Conservation (phyloP, 371 early-diverging fungal genomes). For the Polyrhizophydium stewartii region DNA sequence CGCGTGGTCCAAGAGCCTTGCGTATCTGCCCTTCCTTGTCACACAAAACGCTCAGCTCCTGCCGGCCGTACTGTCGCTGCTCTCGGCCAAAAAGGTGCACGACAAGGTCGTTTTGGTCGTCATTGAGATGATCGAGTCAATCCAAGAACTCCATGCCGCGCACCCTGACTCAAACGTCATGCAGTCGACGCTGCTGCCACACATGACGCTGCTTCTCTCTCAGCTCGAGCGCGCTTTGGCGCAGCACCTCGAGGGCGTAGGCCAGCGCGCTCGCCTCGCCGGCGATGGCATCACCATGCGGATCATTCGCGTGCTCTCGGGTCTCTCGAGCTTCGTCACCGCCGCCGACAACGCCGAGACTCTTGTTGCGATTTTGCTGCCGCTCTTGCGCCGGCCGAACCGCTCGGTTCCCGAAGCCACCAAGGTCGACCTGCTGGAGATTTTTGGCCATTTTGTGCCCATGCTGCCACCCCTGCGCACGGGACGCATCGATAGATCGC, state of each 20-base stretch:
- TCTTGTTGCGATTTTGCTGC: conserved; percentile 76
- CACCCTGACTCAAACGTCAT: conserved; percentile 22
- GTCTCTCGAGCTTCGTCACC: conserved; percentile 64
- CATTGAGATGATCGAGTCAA: conserved; percentile 69
- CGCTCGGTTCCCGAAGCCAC: conserved; percentile 70
- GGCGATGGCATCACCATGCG: conserved; percentile 61
- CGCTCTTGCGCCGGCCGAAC: conserved; percentile 68
- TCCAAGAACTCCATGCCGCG: conserved; percentile 47
- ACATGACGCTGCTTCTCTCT: conserved; percentile 59
- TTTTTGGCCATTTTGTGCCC: conserved; percentile 61
- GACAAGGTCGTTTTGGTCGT: conserved; percentile 63
- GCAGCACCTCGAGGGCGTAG: conserved; percentile 4
- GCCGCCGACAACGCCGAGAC: conserved; percentile 54
- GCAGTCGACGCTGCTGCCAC: conserved; percentile 53
- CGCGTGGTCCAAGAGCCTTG: conserved; percentile 65
- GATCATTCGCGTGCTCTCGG: conserved; percentile 74
- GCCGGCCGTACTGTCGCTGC: conserved; percentile 59
- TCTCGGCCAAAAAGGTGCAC: conserved; percentile 74
- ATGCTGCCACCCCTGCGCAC: conserved; percentile 24
- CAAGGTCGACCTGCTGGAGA: conserved; percentile 78
- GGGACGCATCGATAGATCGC: not conserved
- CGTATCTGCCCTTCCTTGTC: conserved; percentile 62
- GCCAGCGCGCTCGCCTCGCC: conserved; percentile 33
- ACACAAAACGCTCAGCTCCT: conserved; percentile 60
- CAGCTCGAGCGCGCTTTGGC: conserved; percentile 57